Evolutionary conservation across 441 rosid genomes (phyloP).

Genomic region (Arabidopsis lyrata): DNA sequence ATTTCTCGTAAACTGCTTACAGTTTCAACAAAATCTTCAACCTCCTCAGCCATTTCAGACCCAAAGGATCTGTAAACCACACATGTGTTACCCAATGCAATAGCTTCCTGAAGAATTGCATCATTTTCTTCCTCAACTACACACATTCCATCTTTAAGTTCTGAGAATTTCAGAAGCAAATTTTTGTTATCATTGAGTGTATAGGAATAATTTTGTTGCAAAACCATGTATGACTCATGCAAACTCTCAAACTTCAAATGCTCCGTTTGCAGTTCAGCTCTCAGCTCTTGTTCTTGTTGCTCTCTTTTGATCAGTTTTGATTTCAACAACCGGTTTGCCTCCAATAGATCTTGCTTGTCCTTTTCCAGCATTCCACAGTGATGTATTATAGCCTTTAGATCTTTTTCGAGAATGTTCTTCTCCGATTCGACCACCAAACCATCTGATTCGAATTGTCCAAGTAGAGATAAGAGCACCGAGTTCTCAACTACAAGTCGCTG

Average conservation of each 20-base stretch:
- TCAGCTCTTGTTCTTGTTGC: slow-evolving; percentile 55
- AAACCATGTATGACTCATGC: slow-evolving; percentile 55
- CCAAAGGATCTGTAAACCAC: slow-evolving; percentile 65
- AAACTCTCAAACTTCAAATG: slow-evolving; percentile 51
- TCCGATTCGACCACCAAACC: slow-evolving; percentile 54
- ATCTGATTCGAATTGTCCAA: slow-evolving; percentile 52
- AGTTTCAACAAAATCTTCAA: slow-evolving; percentile 54
- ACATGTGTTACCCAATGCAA: slow-evolving; percentile 57
- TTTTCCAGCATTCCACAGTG: slow-evolving; percentile 49
- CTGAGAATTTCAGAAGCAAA: slow-evolving; percentile 56
- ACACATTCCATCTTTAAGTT: slow-evolving; percentile 57
- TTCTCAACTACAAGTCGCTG: slow-evolving; percentile 68
- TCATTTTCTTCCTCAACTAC: slow-evolving; percentile 69
- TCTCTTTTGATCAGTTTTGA: slow-evolving; percentile 57
- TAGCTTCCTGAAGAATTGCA: slow-evolving; percentile 59
- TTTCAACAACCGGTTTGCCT: slow-evolving; percentile 63
- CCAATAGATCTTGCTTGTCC: slow-evolving; percentile 58
- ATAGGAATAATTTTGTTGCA: slow-evolving; percentile 61
- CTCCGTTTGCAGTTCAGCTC: slow-evolving; percentile 53
- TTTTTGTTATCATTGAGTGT: slow-evolving; percentile 55
- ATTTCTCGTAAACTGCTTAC: slow-evolving; percentile 47
- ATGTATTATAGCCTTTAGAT: slow-evolving; percentile 44
- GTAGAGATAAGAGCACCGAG: slow-evolving; percentile 60
- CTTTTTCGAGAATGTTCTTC: slow-evolving; percentile 48
- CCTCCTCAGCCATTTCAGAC: slow-evolving; percentile 66